phyloP scores from a whole-genome alignment of 2,329 filamentous ascomycete species.

The Lachnellula subtilissima region DNA sequence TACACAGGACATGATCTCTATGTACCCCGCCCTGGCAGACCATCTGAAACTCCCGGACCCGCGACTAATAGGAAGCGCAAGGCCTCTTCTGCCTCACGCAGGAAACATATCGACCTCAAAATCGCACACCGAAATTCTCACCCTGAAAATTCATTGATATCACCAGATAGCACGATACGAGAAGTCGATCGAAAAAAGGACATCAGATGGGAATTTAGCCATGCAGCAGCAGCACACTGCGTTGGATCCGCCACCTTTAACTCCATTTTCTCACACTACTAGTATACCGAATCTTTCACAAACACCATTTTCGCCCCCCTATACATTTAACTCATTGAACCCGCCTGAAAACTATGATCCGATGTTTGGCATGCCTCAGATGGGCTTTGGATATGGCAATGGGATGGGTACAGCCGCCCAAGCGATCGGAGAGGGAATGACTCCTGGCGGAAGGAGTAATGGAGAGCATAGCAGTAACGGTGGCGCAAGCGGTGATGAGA shows the following conservation, averaged over 20 bases:
- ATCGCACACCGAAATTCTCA: slow-evolving; percentile 28
- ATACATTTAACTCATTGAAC: slow-evolving; percentile 23
- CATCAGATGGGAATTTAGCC: background rate
- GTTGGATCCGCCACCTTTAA: slow-evolving; percentile 13
- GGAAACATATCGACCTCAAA: slow-evolving; percentile 34
- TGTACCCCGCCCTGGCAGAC: slow-evolving; percentile 36
- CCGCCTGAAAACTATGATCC: slow-evolving; percentile 44
- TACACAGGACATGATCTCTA: slow-evolving; percentile 48
- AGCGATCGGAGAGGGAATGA: slow-evolving; percentile 30
- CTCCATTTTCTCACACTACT: slow-evolving; percentile 8
- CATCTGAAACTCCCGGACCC: background rate
- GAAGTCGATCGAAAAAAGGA: background rate
- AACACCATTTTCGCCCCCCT: slow-evolving; percentile 33
- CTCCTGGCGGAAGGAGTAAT: slow-evolving; percentile 44
- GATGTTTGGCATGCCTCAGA: slow-evolving; percentile 54
- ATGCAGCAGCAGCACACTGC: slow-evolving; percentile 11
- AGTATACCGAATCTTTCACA: slow-evolving; percentile 16
- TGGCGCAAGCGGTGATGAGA: slow-evolving; percentile 55
- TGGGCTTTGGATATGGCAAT: slow-evolving; percentile 49
- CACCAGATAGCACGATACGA: slow-evolving; percentile 24
- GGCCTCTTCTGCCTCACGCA: slow-evolving; percentile 10
- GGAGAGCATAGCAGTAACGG: slow-evolving; percentile 46
- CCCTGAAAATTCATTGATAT: slow-evolving; percentile 27
- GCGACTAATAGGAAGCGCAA: slow-evolving; percentile 19
- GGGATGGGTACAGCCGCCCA: slow-evolving; percentile 34